These are phyloP conservation scores for Lepidium didymum DNA, from an alignment of 345 rosid species.

Conservation along the genomic window DNA sequence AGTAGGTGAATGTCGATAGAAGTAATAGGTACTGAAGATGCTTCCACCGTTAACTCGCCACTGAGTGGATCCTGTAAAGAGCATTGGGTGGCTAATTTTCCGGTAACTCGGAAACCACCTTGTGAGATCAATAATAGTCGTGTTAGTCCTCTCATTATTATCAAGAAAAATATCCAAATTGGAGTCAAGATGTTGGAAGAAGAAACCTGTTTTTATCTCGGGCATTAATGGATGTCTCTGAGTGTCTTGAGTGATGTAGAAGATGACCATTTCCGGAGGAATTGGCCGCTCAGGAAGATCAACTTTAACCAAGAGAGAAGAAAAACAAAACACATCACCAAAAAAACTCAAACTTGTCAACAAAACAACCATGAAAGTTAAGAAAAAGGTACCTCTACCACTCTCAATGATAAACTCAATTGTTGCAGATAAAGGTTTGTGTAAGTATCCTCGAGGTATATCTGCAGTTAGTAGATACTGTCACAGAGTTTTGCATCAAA, in stretches of 20 bases:
- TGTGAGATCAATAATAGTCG: not conserved
- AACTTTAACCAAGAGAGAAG: slow-evolving; percentile 34
- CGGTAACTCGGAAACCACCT: slow-evolving; percentile 88
- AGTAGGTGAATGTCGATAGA: slow-evolving; percentile 77
- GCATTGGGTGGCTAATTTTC: slow-evolving; percentile 66
- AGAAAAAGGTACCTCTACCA: slow-evolving; percentile 44
- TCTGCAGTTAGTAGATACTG: slow-evolving; percentile 83
- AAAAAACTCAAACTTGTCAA: not conserved
- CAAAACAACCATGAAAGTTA: not conserved
- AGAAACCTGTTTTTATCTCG: slow-evolving; percentile 62
- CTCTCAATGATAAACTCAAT: slow-evolving; percentile 71
- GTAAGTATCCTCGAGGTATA: slow-evolving; percentile 65
- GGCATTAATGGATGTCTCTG: slow-evolving; percentile 87
- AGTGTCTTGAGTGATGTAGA: slow-evolving; percentile 89
- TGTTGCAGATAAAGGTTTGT: slow-evolving; percentile 62
- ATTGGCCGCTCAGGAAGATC: slow-evolving; percentile 57
- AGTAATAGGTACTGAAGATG: slow-evolving; percentile 61
- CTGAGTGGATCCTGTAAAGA: slow-evolving; percentile 65
- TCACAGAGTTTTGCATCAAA: slow-evolving; percentile 34
- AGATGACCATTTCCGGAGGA: slow-evolving; percentile 73
- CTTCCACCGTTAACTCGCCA: slow-evolving; percentile 77
- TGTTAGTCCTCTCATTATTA: not conserved
- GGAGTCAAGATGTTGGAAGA: not conserved
- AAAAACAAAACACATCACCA: slow-evolving; percentile 1
- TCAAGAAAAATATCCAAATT: not conserved